phyloP scores from a whole-genome alignment of 1,284 basidiomycete genomes.

The Ustilago sp. region DNA sequence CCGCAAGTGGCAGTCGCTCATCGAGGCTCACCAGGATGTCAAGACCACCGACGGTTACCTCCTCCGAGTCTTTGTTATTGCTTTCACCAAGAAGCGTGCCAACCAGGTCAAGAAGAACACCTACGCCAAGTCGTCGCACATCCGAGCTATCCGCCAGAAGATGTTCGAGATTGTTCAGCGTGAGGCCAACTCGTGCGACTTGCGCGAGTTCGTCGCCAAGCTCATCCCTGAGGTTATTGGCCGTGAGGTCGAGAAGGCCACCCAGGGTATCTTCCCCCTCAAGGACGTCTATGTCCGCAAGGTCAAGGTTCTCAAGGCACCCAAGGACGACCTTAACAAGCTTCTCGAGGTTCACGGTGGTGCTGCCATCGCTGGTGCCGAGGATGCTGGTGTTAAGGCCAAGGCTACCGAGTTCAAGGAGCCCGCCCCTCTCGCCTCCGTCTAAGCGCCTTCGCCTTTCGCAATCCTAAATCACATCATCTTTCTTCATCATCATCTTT shows the following conservation, averaged over 20 bases:
- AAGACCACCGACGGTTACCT: constrained; percentile 99
- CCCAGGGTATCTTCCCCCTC: constrained; percentile 94
- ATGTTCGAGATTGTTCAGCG: constrained; percentile 99
- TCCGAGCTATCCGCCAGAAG: constrained; percentile 98
- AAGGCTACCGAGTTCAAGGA: constrained; percentile 89
- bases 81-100: constrained; percentile 96
- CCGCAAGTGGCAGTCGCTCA: constrained; percentile 99
- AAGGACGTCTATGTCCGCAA: constrained; percentile 93
- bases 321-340: constrained; percentile 95
- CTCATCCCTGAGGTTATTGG: constrained; percentile 99
- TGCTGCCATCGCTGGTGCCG: constrained; percentile 65
- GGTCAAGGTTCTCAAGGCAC: constrained; percentile 90
- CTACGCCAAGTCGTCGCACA: constrained; percentile 94
- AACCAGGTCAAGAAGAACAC: constrained; percentile 99
- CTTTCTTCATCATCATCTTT: constrained; percentile 2
- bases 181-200: constrained; percentile 92
- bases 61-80: constrained; percentile 97
- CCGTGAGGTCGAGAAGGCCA: constrained; percentile 99
- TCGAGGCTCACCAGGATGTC: constrained; percentile 98
- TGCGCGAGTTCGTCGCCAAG: constrained; percentile 95
- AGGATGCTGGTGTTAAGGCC: constrained; percentile 90
- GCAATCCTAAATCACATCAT: constrained; percentile 1
- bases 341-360: constrained; percentile 95
- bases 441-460: constrained; percentile 52
- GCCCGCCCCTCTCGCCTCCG: constrained; percentile 85